Base-by-base conservation (phyloP, 2,329 filamentous ascomycete genomes). In the Colletotrichum musae region DNA sequence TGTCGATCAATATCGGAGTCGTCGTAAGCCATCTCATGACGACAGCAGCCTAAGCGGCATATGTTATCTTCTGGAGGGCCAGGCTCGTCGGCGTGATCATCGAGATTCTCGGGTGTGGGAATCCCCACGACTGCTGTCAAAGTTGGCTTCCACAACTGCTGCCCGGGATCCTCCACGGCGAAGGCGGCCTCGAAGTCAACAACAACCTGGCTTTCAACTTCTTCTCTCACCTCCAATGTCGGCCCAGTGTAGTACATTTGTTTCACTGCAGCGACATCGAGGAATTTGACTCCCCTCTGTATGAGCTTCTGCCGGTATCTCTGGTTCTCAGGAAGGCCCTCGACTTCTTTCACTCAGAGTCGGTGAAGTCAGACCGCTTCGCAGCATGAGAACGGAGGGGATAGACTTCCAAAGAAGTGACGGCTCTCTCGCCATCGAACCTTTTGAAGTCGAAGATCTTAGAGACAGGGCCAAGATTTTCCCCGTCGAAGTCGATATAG, bases 291-390 rank as follows among this genome's bases (percentile, higher is more conserved):
- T 0, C 56, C 56, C 4, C 56, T 21, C 0, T 5, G 9, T 6
- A 58, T 48, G 16, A 58, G 56, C 9, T 32, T 15, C 41, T 0
- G 9, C 4, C 43, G 5, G 24, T 32, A n/a, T 6, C 24, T 52
- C 10, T 28, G 16, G 32, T 13, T 18, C 2, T 18, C 15, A 1
- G 43, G 9, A 0, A 5, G 2, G 16, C 2, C 0, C 15, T n/a
- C 0, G 3, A 7, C 0, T 0, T 32, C 9, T 10, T 9, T 9
- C 3, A 13, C 1, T 48, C 56, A 4, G 6, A 2, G 1, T 21
- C 28, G 16, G 0, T 48, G 5, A 15, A 5, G 15, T 32, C 26
- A 5, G 2, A 18, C 2, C 6, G 56, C 16, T n/a, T 26, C 1
- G 16, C 21, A 16, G 26, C 6, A 9, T 58, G 41, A 1, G 36